Evolutionary conservation across 805 yeast genomes (phyloP).

Genomic region (Starmerella scarabaei): DNA sequence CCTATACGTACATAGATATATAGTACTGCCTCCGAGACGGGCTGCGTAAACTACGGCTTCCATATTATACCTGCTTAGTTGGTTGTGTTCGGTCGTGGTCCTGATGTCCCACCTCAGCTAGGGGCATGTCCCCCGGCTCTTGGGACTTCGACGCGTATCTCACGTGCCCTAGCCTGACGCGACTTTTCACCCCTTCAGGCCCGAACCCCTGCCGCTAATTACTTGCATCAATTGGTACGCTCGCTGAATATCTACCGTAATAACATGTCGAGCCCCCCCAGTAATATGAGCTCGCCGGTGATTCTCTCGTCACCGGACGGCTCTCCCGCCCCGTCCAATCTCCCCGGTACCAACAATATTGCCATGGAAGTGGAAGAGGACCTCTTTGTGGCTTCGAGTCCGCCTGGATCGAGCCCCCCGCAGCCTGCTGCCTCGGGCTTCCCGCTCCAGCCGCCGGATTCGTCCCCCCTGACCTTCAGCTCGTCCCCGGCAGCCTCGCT

Average conservation of each 20-base stretch:
- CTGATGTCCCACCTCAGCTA: background rate
- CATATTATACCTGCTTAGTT: background rate
- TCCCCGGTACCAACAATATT: background rate
- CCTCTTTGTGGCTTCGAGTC: constrained; percentile 14
- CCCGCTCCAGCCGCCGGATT: constrained; percentile 9
- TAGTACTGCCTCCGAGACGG: too few species aligned
- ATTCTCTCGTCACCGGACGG: constrained; percentile 10
- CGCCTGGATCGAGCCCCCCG: constrained; percentile 8
- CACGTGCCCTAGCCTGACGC: too few species aligned
- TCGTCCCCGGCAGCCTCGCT: constrained; percentile 17
- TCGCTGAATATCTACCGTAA: background rate
- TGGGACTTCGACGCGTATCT: background rate
- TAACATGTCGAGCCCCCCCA: constrained; percentile 13
- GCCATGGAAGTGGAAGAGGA: background rate
- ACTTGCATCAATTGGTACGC: background rate
- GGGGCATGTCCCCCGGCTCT: background rate
- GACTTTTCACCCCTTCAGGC: background rate
- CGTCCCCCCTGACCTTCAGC: constrained; percentile 19
- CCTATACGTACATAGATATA: too few species aligned
- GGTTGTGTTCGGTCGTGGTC: background rate
- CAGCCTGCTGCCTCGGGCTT: background rate
- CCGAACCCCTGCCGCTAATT: constrained; percentile 7
- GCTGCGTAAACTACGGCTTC: too few species aligned
- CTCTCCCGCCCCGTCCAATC: background rate
- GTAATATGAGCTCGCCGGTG: constrained; percentile 16